Base-by-base conservation (phyloP, 140 eudicot genomes). In the Stevia rebaudiana region DNA sequence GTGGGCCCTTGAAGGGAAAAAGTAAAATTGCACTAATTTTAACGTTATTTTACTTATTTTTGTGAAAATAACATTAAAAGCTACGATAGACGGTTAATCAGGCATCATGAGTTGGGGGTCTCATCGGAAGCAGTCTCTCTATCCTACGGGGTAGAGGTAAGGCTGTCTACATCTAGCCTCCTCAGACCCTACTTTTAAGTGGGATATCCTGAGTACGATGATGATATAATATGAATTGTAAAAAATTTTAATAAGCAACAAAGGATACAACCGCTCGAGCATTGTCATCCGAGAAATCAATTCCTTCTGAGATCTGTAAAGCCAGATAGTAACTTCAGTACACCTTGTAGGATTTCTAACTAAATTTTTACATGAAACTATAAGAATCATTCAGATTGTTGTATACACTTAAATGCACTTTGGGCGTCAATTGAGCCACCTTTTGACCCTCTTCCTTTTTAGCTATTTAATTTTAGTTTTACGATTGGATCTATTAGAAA, bases 221-320 rank as follows among this genome's bases (percentile, higher is more conserved):
- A n/a, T n/a, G n/a, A n/a, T n/a, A n/a, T n/a, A n/a, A n/a, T n/a
- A 70, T 10, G 17, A 42, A 70, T 25, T 18, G 0, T 23, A 4
- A 25, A 58, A 46, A 67, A 30, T 37, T 11, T 56, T 13, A 73
- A 12, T 17, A 35, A 55, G 61, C 60, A 63, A 65, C 33, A 15
- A 84, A 87, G 94, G 96, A 92, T 88, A 92, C 98, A 75, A 92
- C 96, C 54, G 78, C 87, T 73, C 96, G 85, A 72, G 98, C 98
- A 79, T 83, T 78, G 10, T 92, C 98, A 76, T 92, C 98, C 0
- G 98, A 81, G 76, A 92, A 87, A 78, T 92, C 96, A 58, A 92
- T 88, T 70, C 98, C 98, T 85, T 92, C 98, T 0, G 98, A 92
- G 49, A 88, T 95, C 98, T 92, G 80, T 67, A 79, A 58, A 61